phyloP scores from a whole-genome alignment of 2,329 filamentous ascomycete species.

The Teratosphaeriaceae sp. region DNA sequence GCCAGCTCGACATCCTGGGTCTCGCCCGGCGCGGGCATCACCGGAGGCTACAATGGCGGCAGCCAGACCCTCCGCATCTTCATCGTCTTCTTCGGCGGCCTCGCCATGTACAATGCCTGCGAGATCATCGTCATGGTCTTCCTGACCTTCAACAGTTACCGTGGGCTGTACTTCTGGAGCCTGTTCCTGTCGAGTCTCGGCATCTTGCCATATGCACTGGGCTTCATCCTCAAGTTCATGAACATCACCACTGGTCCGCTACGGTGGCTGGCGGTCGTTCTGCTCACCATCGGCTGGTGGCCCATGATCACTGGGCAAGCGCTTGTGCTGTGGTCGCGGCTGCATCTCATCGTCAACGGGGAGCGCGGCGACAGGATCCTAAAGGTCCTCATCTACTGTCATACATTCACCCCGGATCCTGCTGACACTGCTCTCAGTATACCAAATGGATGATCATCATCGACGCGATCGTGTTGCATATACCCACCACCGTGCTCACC shows the following conservation, averaged over 20 bases:
- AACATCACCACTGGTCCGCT: constrained; percentile 29
- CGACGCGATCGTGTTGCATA: constrained; percentile 48
- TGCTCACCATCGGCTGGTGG: constrained; percentile 49
- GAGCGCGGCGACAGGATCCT: constrained; percentile 42
- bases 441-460: constrained; percentile 53
- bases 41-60: constrained; percentile 22
- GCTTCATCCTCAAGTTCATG: constrained; percentile 41
- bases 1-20: constrained; percentile 17
- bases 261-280: constrained; percentile 17
- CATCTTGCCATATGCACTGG: constrained; percentile 42
- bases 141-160: constrained; percentile 41
- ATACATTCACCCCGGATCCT: no score
- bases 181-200: constrained; percentile 38
- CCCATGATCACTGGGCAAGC: constrained; percentile 51
- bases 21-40: constrained; percentile 22
- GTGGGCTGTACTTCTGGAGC: constrained; percentile 46
- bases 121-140: constrained; percentile 43
- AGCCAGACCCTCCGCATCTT: constrained; percentile 22
- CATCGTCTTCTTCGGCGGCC: constrained; percentile 24
- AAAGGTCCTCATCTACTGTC: no score
- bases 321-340: constrained; percentile 53
- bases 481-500: constrained; percentile 49
- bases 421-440: constrained; percentile 24
- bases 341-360: constrained; percentile 49
- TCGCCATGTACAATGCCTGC: constrained; percentile 34